phyloP scores from a whole-genome alignment of 2,329 filamentous ascomycete species.

The Trichoderma sp. region DNA sequence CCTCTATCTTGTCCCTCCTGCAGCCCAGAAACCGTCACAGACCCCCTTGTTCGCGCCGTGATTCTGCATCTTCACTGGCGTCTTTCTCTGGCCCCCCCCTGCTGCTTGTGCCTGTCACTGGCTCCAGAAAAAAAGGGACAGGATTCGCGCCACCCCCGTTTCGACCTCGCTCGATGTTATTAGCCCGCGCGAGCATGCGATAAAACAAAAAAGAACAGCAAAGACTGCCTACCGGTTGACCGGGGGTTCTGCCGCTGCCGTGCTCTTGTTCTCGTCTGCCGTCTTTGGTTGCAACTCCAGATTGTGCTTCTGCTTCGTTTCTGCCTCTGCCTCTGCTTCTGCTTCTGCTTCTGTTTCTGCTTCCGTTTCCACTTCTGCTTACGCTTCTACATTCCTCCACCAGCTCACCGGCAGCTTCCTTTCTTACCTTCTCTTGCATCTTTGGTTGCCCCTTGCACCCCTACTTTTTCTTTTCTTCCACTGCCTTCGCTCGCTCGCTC shows the following conservation, averaged over 20 bases:
- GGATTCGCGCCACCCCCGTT: slow-evolving; percentile 14
- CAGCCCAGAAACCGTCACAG: not conserved
- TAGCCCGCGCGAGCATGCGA: not conserved
- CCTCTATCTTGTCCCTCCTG: not conserved
- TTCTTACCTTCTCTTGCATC: slow-evolving; percentile 1
- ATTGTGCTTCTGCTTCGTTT: not conserved
- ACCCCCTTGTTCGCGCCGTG: not conserved
- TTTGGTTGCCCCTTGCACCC: slow-evolving; percentile 3
- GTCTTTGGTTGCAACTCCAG: not conserved
- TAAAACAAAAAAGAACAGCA: not conserved
- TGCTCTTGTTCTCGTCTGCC: not conserved
- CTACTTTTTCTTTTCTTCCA: not conserved
- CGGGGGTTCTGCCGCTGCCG: not conserved
- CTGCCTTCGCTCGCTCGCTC: not conserved
- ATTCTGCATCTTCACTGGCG: not conserved
- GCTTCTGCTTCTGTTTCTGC: not conserved
- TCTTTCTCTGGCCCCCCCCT: not conserved
- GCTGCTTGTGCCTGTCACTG: slow-evolving; percentile 13
- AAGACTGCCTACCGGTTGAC: not conserved
- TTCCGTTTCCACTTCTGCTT: not conserved
- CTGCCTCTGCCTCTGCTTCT: not conserved
- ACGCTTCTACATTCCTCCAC: not conserved
- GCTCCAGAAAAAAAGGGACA: slow-evolving; percentile 14
- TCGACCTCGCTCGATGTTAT: slow-evolving; percentile 6
- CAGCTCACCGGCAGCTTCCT: not conserved